Conservation (phyloP, 176 grass and related monocot genomes). For the Oryza glaberrima region DNA sequence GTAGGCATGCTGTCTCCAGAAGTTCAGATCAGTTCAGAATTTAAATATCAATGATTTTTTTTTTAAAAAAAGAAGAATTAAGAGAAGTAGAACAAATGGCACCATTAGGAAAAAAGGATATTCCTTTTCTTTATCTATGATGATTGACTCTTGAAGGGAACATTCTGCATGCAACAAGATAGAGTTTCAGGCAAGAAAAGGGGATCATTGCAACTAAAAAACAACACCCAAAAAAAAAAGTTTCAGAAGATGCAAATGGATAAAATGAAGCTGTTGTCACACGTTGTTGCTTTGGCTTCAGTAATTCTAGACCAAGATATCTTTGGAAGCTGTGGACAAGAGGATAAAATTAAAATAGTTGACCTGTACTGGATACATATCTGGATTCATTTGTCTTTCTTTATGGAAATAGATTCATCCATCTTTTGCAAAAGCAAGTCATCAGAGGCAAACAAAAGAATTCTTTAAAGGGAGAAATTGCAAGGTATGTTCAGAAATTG, state of each 20-base stretch:
- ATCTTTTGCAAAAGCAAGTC: neutral
- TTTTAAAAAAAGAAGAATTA: neutral
- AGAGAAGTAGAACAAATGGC: neutral
- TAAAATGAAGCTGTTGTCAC: neutral
- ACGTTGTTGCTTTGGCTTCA: neutral
- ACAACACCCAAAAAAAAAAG: neutral
- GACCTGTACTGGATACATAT: neutral
- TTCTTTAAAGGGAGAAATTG: neutral
- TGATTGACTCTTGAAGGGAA: neutral
- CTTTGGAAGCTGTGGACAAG: neutral
- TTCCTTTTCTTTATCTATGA: neutral
- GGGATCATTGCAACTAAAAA: neutral
- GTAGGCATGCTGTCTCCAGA: neutral
- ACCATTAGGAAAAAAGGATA: neutral
- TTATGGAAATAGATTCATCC: neutral
- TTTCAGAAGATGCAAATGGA: neutral
- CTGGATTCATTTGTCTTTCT: neutral
- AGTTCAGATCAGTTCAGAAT: conserved; percentile 20
- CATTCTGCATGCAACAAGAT: neutral
- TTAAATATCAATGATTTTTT: neutral
- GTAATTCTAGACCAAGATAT: neutral
- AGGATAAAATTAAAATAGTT: neutral
- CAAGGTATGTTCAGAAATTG: neutral
- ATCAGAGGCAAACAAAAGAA: neutral
- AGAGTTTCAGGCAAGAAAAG: neutral